Evolutionary conservation across 305 asterid genomes (phyloP), one percentile per base, ranked within the genome.

Genomic region (Fraxinus albicans): DNA sequence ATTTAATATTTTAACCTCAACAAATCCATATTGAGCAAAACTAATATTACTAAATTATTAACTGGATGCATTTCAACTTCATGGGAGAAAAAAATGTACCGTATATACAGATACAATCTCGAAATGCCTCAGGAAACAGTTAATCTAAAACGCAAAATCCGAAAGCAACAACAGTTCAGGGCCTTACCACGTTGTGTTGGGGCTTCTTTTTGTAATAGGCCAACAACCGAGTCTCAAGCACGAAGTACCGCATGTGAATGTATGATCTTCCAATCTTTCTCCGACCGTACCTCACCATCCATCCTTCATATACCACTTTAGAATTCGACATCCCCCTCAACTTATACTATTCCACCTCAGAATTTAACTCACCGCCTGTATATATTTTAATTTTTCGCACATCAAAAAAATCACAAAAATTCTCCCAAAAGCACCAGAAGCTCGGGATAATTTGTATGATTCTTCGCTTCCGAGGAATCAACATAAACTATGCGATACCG

Each of bases 251-350:
- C 98, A 92, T 94, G 85, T 97, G 99, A 81, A 97, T 93, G 82
- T 75, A 97, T 2, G 98, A 95, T 87, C 95, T 88, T 60, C 98
- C 99, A 81, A 95, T 95, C 90, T 93, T 95, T 90, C 98, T 90
- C 84, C 98, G 91, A 12, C 98, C 98, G 86, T 95, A 95, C 88
- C 99, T 90, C 90, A 93, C 99, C 97, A 95, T 90, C 99, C 98
- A 95, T 85, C 99, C 99, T 86, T 97, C 99, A 81, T 93, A 92
- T 77, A 97, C 92, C 85, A 91, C 97, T 88, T 92, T 97, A 36
- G 99, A 89, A 91, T 88, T 94, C 83, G 88, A 75, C 91, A 88
- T 89, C 73, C 79, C 84, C 38, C 85, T 88, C 72, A 75, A 75
- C 75, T 12, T 80, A 76, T 80, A 69, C 76, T 47, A 15, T 29